Evolutionary conservation across 176 grass and related monocot genomes (phyloP).

Genomic region (Oryza australiensis): DNA sequence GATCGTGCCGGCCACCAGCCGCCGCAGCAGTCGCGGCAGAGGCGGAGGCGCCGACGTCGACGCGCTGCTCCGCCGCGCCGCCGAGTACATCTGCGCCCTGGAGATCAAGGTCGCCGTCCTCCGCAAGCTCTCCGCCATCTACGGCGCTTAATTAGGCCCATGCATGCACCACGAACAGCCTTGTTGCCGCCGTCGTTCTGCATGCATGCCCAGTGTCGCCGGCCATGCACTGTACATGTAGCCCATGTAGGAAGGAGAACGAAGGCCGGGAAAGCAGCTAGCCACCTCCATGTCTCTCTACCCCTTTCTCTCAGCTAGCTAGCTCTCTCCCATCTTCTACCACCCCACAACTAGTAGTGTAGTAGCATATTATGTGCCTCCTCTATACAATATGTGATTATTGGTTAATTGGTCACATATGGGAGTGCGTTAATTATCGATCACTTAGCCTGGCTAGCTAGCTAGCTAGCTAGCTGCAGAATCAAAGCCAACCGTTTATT

Average conservation of each 20-base stretch:
- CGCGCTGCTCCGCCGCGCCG: slow-evolving; percentile 44
- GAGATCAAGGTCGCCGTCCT: slow-evolving; percentile 53
- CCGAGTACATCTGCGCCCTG: slow-evolving; percentile 53
- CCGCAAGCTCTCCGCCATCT: slow-evolving; percentile 42
- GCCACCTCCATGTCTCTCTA: slow-evolving; percentile 20
- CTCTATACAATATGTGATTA: slow-evolving; percentile 17
- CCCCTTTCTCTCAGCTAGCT: neutral
- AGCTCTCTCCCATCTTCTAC: slow-evolving; percentile 6
- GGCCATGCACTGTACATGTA: slow-evolving; percentile 34
- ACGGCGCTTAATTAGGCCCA: slow-evolving; percentile 30
- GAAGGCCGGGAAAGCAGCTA: neutral
- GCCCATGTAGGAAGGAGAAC: slow-evolving; percentile 9
- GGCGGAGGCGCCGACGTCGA: slow-evolving; percentile 26
- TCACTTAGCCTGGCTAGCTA: slow-evolving; percentile 25
- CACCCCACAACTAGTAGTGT: slow-evolving; percentile 30
- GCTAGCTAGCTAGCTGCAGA: slow-evolving; percentile 20
- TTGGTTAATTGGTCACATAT: slow-evolving; percentile 20
- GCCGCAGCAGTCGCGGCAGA: neutral
- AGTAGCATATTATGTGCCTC: slow-evolving; percentile 33
- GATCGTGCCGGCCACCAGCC: slow-evolving; percentile 39
- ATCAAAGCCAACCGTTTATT: slow-evolving; percentile 6
- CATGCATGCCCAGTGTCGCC: slow-evolving; percentile 36
- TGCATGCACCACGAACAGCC: neutral
- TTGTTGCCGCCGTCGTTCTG: neutral
- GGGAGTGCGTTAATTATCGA: slow-evolving; percentile 36